phyloP scores from a whole-genome alignment of 352 stramenopile genomes.

The Halophytophthora batemanensis region DNA sequence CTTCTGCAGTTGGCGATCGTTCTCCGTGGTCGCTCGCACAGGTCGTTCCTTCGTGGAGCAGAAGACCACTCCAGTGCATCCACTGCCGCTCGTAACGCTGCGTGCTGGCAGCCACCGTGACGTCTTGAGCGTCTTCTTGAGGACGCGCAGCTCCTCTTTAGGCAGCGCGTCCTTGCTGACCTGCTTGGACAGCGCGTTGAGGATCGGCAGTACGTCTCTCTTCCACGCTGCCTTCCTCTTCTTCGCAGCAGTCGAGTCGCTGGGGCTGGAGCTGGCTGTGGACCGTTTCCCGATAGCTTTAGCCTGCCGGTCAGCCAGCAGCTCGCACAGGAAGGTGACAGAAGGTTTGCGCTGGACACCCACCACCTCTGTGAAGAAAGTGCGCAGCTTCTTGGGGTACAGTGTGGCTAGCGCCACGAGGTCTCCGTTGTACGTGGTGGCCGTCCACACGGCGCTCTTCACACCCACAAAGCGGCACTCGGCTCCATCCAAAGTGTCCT shows the following conservation, averaged over 20 bases:
- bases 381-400: slow-evolving; percentile 47
- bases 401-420: slow-evolving; percentile 41
- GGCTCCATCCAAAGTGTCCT: not conserved
- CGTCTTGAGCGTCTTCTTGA: slow-evolving; percentile 45
- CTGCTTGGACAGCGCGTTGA: slow-evolving; percentile 38
- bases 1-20: slow-evolving; percentile 40
- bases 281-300: too few relatives aligned
- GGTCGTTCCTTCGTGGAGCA: slow-evolving; percentile 33
- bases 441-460: slow-evolving; percentile 44
- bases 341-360: slow-evolving; percentile 64
- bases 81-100: slow-evolving; percentile 4
- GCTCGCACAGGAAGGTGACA: slow-evolving; percentile 38
- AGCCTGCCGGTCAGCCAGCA: slow-evolving; percentile 16
- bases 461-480: slow-evolving; percentile 18
- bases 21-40: slow-evolving; percentile 24
- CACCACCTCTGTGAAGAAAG: slow-evolving; percentile 67
- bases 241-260: slow-evolving; percentile 4
- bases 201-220: slow-evolving; percentile 36
- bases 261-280: not conserved
- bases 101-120: slow-evolving; percentile 35
- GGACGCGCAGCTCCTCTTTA: slow-evolving; percentile 33
- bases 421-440: slow-evolving; percentile 23
- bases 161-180: slow-evolving; percentile 40
- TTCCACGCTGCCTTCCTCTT: slow-evolving; percentile 33
- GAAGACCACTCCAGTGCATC: slow-evolving; percentile 9